Evolutionary conservation across 1,284 basidiomycete genomes (phyloP).

Genomic region (Ceratobasidium sp.): DNA sequence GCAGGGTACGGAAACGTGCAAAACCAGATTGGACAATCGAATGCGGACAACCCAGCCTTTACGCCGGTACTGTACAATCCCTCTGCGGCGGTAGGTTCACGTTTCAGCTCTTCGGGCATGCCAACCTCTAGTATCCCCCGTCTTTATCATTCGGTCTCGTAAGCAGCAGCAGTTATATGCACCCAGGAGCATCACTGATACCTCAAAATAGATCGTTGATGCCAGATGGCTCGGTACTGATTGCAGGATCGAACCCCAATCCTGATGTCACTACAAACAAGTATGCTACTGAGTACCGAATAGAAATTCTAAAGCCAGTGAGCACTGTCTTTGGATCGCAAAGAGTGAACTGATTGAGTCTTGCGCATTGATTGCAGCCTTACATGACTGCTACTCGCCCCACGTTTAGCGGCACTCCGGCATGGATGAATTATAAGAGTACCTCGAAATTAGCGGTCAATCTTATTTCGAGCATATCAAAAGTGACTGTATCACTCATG

Average conservation of each 20-base stretch:
- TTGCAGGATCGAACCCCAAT: slow-evolving; percentile 86
- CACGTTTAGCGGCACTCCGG: slow-evolving; percentile 60
- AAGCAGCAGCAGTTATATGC: slow-evolving; percentile 56
- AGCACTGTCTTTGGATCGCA: slow-evolving; percentile 67
- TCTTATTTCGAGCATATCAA: slow-evolving; percentile 68
- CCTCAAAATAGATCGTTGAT: slow-evolving; percentile 9
- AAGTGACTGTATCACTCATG: slow-evolving; percentile 81
- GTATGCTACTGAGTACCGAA: slow-evolving; percentile 85
- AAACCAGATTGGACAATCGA: slow-evolving; percentile 65
- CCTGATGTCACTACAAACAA: slow-evolving; percentile 70
- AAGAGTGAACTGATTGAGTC: slow-evolving; percentile 68
- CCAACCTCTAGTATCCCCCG: slow-evolving; percentile 72
- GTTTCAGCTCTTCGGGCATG: slow-evolving; percentile 65
- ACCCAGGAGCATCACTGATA: slow-evolving; percentile 55
- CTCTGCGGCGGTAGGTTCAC: slow-evolving; percentile 61
- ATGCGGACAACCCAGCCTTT: slow-evolving; percentile 65
- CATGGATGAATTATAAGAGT: slow-evolving; percentile 71
- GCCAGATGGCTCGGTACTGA: slow-evolving; percentile 56
- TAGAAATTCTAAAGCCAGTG: slow-evolving; percentile 78
- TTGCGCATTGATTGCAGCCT: slow-evolving; percentile 62
- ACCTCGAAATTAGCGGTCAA: slow-evolving; percentile 77
- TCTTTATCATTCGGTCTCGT: slow-evolving; percentile 71
- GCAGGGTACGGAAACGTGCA: slow-evolving; percentile 64
- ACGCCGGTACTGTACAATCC: slow-evolving; percentile 69
- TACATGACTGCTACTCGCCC: slow-evolving; percentile 62